Base-by-base conservation (phyloP, 768 basidiomycete genomes). In the Termitomyces sp. region DNA sequence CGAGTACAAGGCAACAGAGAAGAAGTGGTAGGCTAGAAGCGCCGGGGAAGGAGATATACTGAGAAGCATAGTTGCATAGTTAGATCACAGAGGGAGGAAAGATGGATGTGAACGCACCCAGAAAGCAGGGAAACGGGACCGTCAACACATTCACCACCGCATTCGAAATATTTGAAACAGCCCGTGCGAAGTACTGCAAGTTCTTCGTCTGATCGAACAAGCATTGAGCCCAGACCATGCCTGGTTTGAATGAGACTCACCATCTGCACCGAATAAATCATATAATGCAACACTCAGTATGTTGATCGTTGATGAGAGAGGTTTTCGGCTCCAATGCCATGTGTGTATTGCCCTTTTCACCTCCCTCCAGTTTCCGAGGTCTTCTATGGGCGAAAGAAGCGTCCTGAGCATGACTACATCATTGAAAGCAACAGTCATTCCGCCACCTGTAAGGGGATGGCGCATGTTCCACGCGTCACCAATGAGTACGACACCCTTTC, bases 381-480 rank as follows among this genome's bases (percentile, higher is more conserved):
- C 72, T 3, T 71, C 66, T 42, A 88, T 72, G 31, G 78, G 65
- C 1, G 75, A 76, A 0, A 97, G 77, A 61, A 92, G 76, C 15
- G 84, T 75, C 38, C 86, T 74, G 14, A 98, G 80, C 37, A 91
- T 65, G 14, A 94, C 88, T 5, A 91, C 89, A 66, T 98, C 97
- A 69, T 86, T 82, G 51, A 98, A 78, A 2, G 94, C 95, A 43
- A 98, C 96, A 0, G 95, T 96, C 97, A 99, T 99, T 5, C 97
- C 97, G 11, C 95, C 94, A 5, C 97, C 97, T 0, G 97, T 99
- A 25, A 99, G 81, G 2, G 97, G 97, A 73, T 99, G 97, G 0
- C 97, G 91, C 96, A 98, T 98, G 71, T 98, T 99, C 90, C 94
- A 96, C 2, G 96, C 87, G 71, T 98, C 97, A 1, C 97, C 97